A percentile compares a stretch with the other conserved stretches of the same genome.
Evolutionary conservation across 2,329 filamentous ascomycete species (phyloP).

Genomic region (Aspergillus caelatus): DNA sequence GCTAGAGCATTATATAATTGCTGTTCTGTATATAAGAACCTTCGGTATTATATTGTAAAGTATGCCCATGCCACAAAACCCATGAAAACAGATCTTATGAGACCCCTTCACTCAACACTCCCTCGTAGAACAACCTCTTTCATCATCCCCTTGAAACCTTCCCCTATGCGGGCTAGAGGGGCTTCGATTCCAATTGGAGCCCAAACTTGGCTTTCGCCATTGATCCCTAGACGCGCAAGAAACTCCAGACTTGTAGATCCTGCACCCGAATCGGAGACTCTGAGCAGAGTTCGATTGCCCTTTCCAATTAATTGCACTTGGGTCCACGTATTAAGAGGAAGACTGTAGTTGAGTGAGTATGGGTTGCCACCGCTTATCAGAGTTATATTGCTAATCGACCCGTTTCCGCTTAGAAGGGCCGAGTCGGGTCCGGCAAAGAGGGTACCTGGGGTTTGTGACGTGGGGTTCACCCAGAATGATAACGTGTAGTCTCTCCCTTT

Average conservation of each 20-base stretch:
- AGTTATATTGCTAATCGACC: constrained; percentile 39
- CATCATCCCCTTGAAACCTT: not conserved
- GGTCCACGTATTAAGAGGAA: constrained; percentile 43
- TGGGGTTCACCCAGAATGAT: constrained; percentile 47
- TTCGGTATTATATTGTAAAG: not conserved
- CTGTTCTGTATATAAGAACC: not conserved
- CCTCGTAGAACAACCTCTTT: not conserved
- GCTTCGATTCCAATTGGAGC: not conserved
- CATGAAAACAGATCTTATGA: not conserved
- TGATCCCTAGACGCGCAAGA: not conserved
- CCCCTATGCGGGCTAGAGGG: not conserved
- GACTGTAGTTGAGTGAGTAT: constrained; percentile 45
- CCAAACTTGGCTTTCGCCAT: not conserved
- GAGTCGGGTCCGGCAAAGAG: constrained; percentile 51
- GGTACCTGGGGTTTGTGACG: constrained; percentile 38
- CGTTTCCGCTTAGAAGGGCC: constrained; percentile 39
- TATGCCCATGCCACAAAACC: not conserved
- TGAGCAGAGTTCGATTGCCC: not conserved
- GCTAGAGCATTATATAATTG: not conserved
- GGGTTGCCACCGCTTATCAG: constrained; percentile 43
- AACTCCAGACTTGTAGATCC: not conserved
- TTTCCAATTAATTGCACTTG: not conserved
- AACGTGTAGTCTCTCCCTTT: constrained; percentile 61
- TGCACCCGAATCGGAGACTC: not conserved
- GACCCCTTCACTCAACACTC: not conserved